Base-by-base conservation (phyloP, 2,329 filamentous ascomycete species). In the Penicillium sp. region DNA sequence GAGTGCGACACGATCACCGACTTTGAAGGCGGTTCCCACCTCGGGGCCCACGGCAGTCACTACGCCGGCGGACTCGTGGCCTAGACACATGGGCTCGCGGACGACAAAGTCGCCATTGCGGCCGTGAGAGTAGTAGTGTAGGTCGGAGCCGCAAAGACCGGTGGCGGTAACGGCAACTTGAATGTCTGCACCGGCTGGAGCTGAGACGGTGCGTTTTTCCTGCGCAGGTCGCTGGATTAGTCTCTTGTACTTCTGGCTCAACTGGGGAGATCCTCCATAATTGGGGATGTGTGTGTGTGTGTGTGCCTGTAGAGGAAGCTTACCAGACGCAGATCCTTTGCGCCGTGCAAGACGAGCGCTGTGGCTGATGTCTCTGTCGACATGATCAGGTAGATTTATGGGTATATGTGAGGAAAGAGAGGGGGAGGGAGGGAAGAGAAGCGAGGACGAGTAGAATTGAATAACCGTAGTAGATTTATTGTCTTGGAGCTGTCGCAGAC, bases 101-200 rank as follows among this genome's bases (percentile, higher is more conserved):
- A 94, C 82, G 50, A 90, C 79, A 63, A 90, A 95, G 75, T 88
- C 82, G 66, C 89, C 90, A 70, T 95, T 95, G 64, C 85, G 83
- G 63, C 88, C 88, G 68, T 94, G 86, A 54, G 80, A 76, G 79
- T 88, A 95, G 82, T 95, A 95, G 76, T 95, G 84, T 4, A 84
- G 76, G 66, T 88, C 84, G 43, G 80, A 84, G 62, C 84, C 84
- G 66, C 84, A 87, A 62, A 88, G 81, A 27, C 83, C 83, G 4
- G 84, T 87, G 55, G 79, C 76, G 52, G 78, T 79, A 53, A 87
- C 76, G 53, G 77, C 75, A 53, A 87, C 69, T 69, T 86, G 79
- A 45, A 87, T 76, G 64, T 86, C 82, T 53, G 69, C 65, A 27
- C 71, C 63, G 36, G 64, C 61, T 11, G 79, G 80, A 11, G 72